phyloP scores from a whole-genome alignment of 352 stramenopile genomes.

The Phytophthora fragariae region DNA sequence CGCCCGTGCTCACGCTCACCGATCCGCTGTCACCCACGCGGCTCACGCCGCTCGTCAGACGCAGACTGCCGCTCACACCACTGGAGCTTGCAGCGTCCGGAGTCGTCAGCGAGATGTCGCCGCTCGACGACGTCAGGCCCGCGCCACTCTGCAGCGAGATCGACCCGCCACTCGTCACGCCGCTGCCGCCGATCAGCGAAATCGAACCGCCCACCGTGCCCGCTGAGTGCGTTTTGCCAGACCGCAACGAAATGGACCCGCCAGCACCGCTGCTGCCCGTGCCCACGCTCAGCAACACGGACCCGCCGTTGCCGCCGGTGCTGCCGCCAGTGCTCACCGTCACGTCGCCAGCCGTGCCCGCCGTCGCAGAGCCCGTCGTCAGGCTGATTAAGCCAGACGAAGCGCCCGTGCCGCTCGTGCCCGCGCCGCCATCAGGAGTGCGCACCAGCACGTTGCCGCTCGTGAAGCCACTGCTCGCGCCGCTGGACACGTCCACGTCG shows the following conservation, averaged over 20 bases:
- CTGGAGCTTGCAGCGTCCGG: background rate
- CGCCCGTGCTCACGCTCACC: slow-evolving; percentile 2
- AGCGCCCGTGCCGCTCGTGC: background rate
- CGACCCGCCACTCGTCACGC: slow-evolving; percentile 34
- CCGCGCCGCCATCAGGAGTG: slow-evolving; percentile 6
- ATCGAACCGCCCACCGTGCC: background rate
- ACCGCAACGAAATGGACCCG: background rate
- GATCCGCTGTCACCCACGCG: slow-evolving; percentile 32
- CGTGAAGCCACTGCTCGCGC: slow-evolving; percentile 13
- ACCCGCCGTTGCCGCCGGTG: slow-evolving; percentile 18
- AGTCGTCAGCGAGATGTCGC: slow-evolving; percentile 31
- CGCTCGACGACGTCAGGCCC: slow-evolving; percentile 31
- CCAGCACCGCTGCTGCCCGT: slow-evolving; percentile 8
- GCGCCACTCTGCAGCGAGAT: slow-evolving; percentile 38
- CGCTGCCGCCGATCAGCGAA: slow-evolving; percentile 18
- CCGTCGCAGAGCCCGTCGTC: too few species aligned
- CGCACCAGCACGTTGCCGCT: slow-evolving; percentile 17
- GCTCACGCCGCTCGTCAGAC: slow-evolving; percentile 17
- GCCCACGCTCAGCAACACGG: slow-evolving; percentile 15
- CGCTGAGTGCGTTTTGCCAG: background rate
- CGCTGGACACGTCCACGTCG: background rate
- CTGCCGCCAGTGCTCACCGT: background rate
- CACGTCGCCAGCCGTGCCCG: slow-evolving; percentile 38
- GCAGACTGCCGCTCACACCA: slow-evolving; percentile 8
- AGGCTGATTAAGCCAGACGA: slow-evolving; percentile 4